Evolutionary conservation across 1,139 yeast species (phyloP).

Genomic region (Pichia sp.): DNA sequence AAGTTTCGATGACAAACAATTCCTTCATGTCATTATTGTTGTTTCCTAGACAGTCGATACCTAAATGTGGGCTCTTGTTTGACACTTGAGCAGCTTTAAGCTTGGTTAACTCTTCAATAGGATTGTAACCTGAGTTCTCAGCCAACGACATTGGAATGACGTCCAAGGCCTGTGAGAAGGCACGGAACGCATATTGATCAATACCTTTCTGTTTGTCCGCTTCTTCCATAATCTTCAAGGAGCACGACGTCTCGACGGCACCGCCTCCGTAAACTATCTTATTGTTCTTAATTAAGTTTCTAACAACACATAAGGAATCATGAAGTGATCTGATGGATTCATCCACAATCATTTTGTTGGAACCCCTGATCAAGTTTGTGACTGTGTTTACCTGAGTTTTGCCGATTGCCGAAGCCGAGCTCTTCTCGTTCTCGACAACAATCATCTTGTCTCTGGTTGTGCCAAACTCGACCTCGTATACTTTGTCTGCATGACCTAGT

Average conservation of each 20-base stretch:
- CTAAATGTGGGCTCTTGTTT: conserved; percentile 67
- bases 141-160: conserved; percentile 92
- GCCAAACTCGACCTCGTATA: conserved; percentile 88
- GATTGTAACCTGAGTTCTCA: conserved; percentile 92
- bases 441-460: conserved; percentile 96
- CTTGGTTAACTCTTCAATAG: conserved; percentile 81
- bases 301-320: conserved; percentile 94
- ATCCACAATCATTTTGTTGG: conserved; percentile 95
- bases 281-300: conserved; percentile 87
- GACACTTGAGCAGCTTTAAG: conserved; percentile 82
- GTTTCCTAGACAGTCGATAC: conserved; percentile 90
- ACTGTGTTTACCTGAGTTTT: conserved; percentile 49
- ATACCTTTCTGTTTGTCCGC: conserved; percentile 93
- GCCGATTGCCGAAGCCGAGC: neutral
- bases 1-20: conserved; percentile 91
- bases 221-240: conserved; percentile 84
- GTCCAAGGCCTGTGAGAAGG: conserved; percentile 88
- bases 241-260: conserved; percentile 92
- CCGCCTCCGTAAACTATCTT: conserved; percentile 98
- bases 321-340: conserved; percentile 96
- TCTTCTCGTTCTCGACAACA: conserved; percentile 82
- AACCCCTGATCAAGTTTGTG: conserved; percentile 89
- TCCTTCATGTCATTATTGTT: conserved; percentile 91
- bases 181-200: conserved; percentile 96
- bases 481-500: conserved; percentile 82